These are phyloP conservation scores for Calonectria ilicicola DNA, from an alignment of 2,329 filamentous ascomycete genomes.

Conservation along the genomic window DNA sequence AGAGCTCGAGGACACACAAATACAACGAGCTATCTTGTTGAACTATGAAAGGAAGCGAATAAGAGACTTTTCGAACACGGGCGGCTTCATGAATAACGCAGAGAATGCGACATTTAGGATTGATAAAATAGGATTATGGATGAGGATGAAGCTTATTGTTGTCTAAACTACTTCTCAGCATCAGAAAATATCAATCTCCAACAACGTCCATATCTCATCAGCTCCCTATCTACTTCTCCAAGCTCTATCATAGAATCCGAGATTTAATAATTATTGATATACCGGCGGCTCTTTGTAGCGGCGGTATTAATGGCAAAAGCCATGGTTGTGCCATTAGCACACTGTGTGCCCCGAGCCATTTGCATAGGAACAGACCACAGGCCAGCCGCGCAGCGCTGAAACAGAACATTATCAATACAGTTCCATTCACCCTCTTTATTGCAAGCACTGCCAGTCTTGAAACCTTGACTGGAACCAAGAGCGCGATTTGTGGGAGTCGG, in stretches of 20 bases:
- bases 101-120: too few relatives aligned
- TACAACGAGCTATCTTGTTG: background rate
- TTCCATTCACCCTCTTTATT: background rate
- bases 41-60: too few relatives aligned
- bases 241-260: too few relatives aligned
- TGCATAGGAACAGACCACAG: background rate
- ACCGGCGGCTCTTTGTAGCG: background rate
- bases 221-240: too few relatives aligned
- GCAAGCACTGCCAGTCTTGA: background rate
- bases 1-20: background rate
- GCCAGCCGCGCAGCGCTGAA: background rate
- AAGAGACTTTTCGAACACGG: too few relatives aligned
- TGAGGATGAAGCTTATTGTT: too few relatives aligned
- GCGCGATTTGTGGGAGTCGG: background rate
- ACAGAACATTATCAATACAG: background rate
- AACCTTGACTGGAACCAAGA: background rate
- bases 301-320: background rate
- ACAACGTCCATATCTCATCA: too few relatives aligned
- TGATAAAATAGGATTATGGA: too few relatives aligned
- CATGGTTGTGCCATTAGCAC: background rate
- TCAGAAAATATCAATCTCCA: too few relatives aligned
- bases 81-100: too few relatives aligned
- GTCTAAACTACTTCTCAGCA: too few relatives aligned
- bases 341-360: background rate
- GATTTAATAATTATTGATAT: too few relatives aligned